Base-by-base conservation (phyloP, 345 rosid species). In the Erysimum cheiranthoides region DNA sequence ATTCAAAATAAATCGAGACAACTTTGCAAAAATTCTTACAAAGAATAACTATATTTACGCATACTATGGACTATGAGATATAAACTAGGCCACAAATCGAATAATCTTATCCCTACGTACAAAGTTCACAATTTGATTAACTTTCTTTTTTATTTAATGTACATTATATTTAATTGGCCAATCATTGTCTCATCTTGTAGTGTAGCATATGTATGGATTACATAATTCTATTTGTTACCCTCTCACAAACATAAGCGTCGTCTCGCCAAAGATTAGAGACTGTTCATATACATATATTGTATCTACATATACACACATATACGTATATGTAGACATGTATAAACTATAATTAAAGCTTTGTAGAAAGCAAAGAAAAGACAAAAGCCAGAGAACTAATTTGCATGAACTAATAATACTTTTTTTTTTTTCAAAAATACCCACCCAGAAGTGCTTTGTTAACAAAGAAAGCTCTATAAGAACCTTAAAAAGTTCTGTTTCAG, bases 401-500 rank as follows among this genome's bases (percentile, higher is more conserved):
- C 58, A 76, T 52, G 68, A 59, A 14, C 27, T 58, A 38, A 50
- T 8, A 66, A 66, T 17, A 58, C 16, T 16, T 47, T 11, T 27
- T 11, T 35, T 11, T 10, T 46, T 3, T 21, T 21, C 25, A 34
- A 36, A 47, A 54, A 40, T 6, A 30, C 13, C 21, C n/a, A 68
- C 63, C 64, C 13, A 62, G 70, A 76, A 61, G 28, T 25, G 51
- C 12, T 76, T 62, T 35, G 17, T 8, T 69, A 61, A 67, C 17
- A 73, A 17, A 75, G 56, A 73, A 70, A 60, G 51, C 72, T 67
- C 77, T 57, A 54, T 61, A 75, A 59, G 66, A 63, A 54, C 47
- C 79, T 76, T 76, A 69, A 76, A 74, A 57, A 36, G 56, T 54
- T 76, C 58, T 77, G 80, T 77, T 77, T 43, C 52, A 46, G 52